Conservation (phyloP, 202 grass and related monocot species). For the Digitaria exilis region DNA sequence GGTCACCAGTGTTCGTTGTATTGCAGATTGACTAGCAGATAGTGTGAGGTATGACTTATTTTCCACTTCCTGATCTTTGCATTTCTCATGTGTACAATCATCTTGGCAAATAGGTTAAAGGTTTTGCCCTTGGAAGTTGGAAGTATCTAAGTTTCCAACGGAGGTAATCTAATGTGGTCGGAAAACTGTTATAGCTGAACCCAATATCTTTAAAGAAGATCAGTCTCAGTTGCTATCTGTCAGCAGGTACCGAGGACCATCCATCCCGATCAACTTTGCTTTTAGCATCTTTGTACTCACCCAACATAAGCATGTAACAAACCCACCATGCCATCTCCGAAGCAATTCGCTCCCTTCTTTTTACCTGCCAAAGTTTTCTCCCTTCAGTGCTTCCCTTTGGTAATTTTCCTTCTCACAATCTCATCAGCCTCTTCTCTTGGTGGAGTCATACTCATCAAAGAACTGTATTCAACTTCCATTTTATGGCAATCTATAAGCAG, state of each 20-base stretch:
- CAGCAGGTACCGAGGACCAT: slow-evolving; percentile 36
- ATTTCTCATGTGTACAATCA: slow-evolving; percentile 11
- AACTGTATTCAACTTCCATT: slow-evolving; percentile 29
- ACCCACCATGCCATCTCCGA: slow-evolving; percentile 42
- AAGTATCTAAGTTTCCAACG: no score
- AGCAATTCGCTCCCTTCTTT: slow-evolving; percentile 47
- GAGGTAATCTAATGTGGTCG: no score
- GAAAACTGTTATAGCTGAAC: slow-evolving; percentile 35
- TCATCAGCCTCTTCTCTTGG: slow-evolving; percentile 42
- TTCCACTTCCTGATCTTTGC: slow-evolving; percentile 37
- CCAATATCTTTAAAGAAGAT: slow-evolving; percentile 42
- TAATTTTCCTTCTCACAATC: slow-evolving; percentile 26
- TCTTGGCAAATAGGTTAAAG: neutral
- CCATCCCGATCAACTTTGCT: slow-evolving; percentile 36
- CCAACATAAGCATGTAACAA: slow-evolving; percentile 42
- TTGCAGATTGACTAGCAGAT: slow-evolving; percentile 13
- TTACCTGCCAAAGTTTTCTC: slow-evolving; percentile 47
- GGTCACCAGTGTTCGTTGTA: neutral
- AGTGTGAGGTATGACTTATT: slow-evolving; percentile 28
- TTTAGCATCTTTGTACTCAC: slow-evolving; percentile 47
- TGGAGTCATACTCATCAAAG: slow-evolving; percentile 39
- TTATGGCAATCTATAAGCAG: slow-evolving; percentile 18
- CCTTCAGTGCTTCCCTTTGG: slow-evolving; percentile 42
- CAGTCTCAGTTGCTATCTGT: slow-evolving; percentile 36
- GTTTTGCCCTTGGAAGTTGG: neutral